Evolutionary conservation across 2,329 filamentous ascomycete genomes (phyloP), one percentile per base, ranked within the genome.

Genomic region (Hypoxylon sp.): DNA sequence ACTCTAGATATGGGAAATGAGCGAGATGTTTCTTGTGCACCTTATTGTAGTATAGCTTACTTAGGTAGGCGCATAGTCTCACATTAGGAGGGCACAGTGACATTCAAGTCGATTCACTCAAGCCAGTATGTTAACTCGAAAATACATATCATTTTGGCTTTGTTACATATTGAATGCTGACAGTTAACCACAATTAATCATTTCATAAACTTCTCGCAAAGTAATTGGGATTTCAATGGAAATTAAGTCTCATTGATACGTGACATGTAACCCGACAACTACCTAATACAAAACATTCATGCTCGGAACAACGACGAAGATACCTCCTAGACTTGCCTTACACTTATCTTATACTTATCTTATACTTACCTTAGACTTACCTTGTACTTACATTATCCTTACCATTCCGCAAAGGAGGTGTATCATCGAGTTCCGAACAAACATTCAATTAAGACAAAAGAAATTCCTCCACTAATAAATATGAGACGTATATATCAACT

Each of bases 51-150:
- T 50, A 67, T 67, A 60, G 48, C 42, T 57, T 63, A 58, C 61
- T 39, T 44, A 22, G 1, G 19, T 22, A 19, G 14, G 48, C 53
- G 63, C 46, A 61, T 63, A 67, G 24, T 19, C 19, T 29, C 44
- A 42, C 48, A 52, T 47, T 54, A 22, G 37, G 37, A 52, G 37
- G 44, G 44, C 42, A n/a, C 37, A 52, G 60, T 59, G 11, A 19
- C 42, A 59, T 54, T 53, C n/a, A 47, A 52, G 69, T 71, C 61
- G 71, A 82, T 83, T 84, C 52, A 39, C 42, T 50, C 39, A 46
- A 46, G 22, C 39, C 24, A 26, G 29, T 44, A 19, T 55, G 11
- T 17, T 14, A 17, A 26, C 46, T 31, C n/a, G n/a, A 31, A 50
- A 14, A 24, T 24, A 17, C 17, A 9, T 31, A 1, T 17, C n/a